Conservation (phyloP, 495 filamentous ascomycete species). For the Parmelia sp. region DNA sequence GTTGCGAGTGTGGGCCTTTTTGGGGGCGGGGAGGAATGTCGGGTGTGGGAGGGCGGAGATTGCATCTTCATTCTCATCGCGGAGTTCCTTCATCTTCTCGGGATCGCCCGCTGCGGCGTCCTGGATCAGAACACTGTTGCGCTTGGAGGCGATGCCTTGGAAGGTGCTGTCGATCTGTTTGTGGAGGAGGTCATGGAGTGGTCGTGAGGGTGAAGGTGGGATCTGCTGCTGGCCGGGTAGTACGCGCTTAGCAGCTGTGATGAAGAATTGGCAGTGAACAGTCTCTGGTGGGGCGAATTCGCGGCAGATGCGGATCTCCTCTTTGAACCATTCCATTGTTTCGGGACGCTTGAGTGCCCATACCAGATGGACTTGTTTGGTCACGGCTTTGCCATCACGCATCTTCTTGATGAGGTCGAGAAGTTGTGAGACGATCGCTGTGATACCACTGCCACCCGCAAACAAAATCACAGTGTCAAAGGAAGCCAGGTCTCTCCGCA, state of each 20-base stretch:
- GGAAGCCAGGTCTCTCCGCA: conserved; percentile 82
- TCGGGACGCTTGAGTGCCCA: conserved; percentile 88
- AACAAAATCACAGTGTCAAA: conserved; percentile 92
- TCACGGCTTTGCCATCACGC: conserved; percentile 86
- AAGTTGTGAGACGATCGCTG: conserved; percentile 83
- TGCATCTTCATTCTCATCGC: conserved; percentile 78
- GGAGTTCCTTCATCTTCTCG: conserved; percentile 69
- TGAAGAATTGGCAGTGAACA: conserved; percentile 89
- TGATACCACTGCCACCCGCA: conserved; percentile 91
- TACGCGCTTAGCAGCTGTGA: conserved; percentile 65
- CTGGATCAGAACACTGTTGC: conserved; percentile 71
- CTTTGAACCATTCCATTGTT: conserved; percentile 96
- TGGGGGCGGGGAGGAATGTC: conserved; percentile 35
- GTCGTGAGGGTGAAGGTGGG: conserved; percentile 34
- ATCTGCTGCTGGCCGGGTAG: conserved; percentile 18
- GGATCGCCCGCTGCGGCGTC: conserved; percentile 74
- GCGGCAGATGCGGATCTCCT: conserved; percentile 84
- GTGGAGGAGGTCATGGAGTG: conserved; percentile 64
- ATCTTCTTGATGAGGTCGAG: conserved; percentile 90
- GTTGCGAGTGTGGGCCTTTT: conserved; percentile 29
- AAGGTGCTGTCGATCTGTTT: conserved; percentile 80
- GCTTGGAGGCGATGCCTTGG: conserved; percentile 72
- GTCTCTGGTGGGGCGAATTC: conserved; percentile 76
- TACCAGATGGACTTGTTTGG: conserved; percentile 79
- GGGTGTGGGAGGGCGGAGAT: conserved; percentile 70